phyloP scores from a whole-genome alignment of 1,284 basidiomycete species.

The Apiotrichum porosum region DNA sequence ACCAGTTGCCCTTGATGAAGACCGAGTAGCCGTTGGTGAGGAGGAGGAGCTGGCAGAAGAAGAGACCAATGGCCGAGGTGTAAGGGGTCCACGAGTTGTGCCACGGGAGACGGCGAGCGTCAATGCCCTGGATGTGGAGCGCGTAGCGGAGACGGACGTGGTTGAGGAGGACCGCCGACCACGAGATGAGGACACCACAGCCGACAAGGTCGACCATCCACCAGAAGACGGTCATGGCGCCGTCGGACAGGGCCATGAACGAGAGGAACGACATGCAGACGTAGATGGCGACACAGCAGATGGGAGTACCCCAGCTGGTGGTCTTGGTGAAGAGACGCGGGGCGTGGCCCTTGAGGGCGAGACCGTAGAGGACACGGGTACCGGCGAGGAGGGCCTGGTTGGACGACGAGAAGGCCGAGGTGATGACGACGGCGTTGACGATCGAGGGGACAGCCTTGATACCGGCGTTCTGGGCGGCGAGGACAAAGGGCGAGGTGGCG shows the following conservation, averaged over 20 bases:
- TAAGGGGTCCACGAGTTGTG: slow-evolving; percentile 27
- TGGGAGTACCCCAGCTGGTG: slow-evolving; percentile 50
- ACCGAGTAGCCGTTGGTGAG: slow-evolving; percentile 21
- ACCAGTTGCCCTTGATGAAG: slow-evolving; percentile 26
- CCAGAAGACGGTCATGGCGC: slow-evolving; percentile 30
- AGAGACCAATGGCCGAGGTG: slow-evolving; percentile 14
- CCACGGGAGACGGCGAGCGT: slow-evolving; percentile 19
- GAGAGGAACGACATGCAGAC: slow-evolving; percentile 40
- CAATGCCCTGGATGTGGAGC: slow-evolving; percentile 14
- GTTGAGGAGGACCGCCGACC: slow-evolving; percentile 24
- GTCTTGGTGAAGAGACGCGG: slow-evolving; percentile 51
- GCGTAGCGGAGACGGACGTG: slow-evolving; percentile 18
- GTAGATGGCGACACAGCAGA: slow-evolving; percentile 30
- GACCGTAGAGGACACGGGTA: slow-evolving; percentile 48
- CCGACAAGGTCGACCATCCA: slow-evolving; percentile 32
- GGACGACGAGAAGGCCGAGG: slow-evolving; percentile 18
- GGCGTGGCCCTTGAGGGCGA: slow-evolving; percentile 52
- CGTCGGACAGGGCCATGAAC: slow-evolving; percentile 37
- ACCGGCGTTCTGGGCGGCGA: slow-evolving; percentile 59
- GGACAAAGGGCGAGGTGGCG: slow-evolving; percentile 64
- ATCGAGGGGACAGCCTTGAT: slow-evolving; percentile 57
- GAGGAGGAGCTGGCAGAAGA: slow-evolving; percentile 17
- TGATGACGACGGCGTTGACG: slow-evolving; percentile 43
- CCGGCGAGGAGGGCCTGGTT: slow-evolving; percentile 24
- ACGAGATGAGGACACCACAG: slow-evolving; percentile 28